Evolutionary conservation across 176 grass and related monocot species (phyloP).

Genomic region (Triticum timopheevii): DNA sequence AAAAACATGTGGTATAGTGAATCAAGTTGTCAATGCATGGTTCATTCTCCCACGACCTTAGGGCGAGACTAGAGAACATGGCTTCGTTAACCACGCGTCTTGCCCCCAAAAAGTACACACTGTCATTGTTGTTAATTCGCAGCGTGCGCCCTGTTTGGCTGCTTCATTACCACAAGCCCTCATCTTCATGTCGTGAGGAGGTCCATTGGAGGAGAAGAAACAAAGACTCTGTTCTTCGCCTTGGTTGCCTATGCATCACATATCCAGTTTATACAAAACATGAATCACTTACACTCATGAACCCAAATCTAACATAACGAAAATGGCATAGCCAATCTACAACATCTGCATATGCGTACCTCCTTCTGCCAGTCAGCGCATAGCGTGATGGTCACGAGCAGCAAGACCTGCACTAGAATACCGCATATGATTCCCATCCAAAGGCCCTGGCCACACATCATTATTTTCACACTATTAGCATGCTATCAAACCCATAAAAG

Average conservation of each 20-base stretch:
- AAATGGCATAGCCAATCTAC: not conserved
- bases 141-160: not conserved
- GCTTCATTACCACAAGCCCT: not conserved
- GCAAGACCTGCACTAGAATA: slow-evolving; percentile 41
- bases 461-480: not conserved
- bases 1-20: too few species aligned
- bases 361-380: slow-evolving; percentile 62
- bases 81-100: too few species aligned
- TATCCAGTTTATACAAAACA: not conserved
- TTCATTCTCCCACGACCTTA: too few species aligned
- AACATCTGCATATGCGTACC: slow-evolving; percentile 10
- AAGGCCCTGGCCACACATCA: slow-evolving; percentile 37
- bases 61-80: too few species aligned
- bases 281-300: not conserved
- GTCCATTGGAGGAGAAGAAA: slow-evolving; percentile 37
- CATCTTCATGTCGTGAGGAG: slow-evolving; percentile 8
- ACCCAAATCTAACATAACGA: not conserved
- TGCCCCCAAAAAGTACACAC: too few species aligned
- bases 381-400: slow-evolving; percentile 35
- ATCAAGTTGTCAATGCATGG: too few species aligned
- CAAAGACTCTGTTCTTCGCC: slow-evolving; percentile 51
- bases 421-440: slow-evolving; percentile 73
- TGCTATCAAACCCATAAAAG: not conserved
- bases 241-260: slow-evolving; percentile 3
- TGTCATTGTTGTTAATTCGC: too few species aligned